A percentile compares a stretch with the other conserved stretches of the same genome.
Evolutionary conservation across 441 rosid genomes (phyloP).

Genomic region (Pelargonium myrrhifolium): DNA sequence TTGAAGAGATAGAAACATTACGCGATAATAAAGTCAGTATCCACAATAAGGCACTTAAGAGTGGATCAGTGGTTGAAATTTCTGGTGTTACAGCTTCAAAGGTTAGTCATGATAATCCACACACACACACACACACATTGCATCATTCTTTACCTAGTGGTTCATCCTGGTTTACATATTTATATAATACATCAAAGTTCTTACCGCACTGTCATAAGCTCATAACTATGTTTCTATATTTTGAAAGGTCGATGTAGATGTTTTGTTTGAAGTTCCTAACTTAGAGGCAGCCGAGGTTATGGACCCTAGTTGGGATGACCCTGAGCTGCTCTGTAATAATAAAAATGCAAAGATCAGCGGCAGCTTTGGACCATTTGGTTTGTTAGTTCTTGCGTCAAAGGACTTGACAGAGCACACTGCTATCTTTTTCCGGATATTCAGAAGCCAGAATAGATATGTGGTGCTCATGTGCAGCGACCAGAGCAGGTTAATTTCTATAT

Average conservation of each 20-base stretch:
- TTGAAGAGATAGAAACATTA: conserved; percentile 14
- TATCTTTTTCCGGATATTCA: conserved; percentile 3
- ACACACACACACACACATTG: not conserved
- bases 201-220: not conserved
- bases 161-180: not conserved
- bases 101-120: conserved; percentile 1
- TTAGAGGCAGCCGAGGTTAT: not conserved
- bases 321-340: not conserved
- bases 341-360: not conserved
- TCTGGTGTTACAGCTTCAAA: conserved; percentile 17
- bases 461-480: conserved; percentile 3
- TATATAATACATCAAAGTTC: not conserved
- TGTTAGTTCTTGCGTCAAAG: not conserved
- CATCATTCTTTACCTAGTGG: not conserved
- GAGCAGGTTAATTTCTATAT: not conserved
- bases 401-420: conserved; percentile 4
- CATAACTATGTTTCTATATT: not conserved
- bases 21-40: not conserved
- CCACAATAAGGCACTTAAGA: conserved; percentile 4
- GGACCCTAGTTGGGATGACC: conserved; percentile 2
- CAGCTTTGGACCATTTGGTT: conserved; percentile 1
- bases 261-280: not conserved
- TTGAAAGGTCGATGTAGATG: conserved; percentile 4
- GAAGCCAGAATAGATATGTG: not conserved
- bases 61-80: conserved; percentile 2